Base-by-base conservation (phyloP, 345 rosid species). In the Citrus unshiu region DNA sequence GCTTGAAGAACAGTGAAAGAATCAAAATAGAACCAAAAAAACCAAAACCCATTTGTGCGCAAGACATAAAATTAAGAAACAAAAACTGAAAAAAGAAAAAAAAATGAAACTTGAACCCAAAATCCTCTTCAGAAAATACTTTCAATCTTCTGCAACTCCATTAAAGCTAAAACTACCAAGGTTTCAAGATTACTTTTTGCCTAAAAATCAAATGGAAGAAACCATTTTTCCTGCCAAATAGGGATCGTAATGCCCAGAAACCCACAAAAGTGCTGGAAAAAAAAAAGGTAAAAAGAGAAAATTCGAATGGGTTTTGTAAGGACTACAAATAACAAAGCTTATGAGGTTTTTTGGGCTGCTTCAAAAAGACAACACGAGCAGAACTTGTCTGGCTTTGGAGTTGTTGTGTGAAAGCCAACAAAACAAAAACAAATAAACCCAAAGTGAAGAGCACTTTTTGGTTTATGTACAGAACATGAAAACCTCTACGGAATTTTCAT, bases 1-100 rank as follows among this genome's bases (percentile, higher is more conserved):
- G 89, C 75, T 87, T 88, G 59, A 90, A 86, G 75, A 89, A 85
- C 81, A 92, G 73, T 67, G 92, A 65, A 77, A 95, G 85, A 85
- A 92, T 78, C 81, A 93, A 83, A 32, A 90, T 60, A 74, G 71
- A 91, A 82, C 84, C 72, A 65, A 89, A 81, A 24, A 86, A 81
- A 70, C 89, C 72, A 84, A 89, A 72, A 83, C 88, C 96, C 98
- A 95, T 95, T 81, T 73, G 81, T 75, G 79, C 35, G 56, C 37
- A 73, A 72, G 68, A 68, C 14, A 69, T 32, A 37, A 68, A 81
- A 54, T 29, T 80, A 12, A 76, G 22, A 56, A 75, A 77, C 21
- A 77, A 86, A 49, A 65, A 75, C 43, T 27, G 60, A 46, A 13
- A 35, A 76, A 80, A 59, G 35, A 34, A 34, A 34, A 34, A 34